phyloP scores from a whole-genome alignment of 2,329 filamentous ascomycete genomes.

The Neonectria magnoliae region DNA sequence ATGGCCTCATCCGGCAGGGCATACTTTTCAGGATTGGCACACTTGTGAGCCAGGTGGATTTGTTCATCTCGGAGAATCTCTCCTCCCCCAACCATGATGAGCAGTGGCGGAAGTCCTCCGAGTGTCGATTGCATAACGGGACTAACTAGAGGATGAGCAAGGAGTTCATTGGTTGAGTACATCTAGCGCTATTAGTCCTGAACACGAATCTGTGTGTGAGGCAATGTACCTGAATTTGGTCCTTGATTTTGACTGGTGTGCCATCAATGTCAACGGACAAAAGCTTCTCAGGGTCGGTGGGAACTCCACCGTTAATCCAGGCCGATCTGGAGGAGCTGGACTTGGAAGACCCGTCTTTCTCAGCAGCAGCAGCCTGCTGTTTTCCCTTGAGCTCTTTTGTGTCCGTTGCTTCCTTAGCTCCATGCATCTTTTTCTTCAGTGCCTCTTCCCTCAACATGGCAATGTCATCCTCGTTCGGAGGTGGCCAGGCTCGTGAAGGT shows the following conservation, averaged over 20 bases:
- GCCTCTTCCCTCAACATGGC: slow-evolving; percentile 62
- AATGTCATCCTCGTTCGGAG: slow-evolving; percentile 82
- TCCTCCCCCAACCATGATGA: slow-evolving; percentile 87
- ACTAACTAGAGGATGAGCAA: slow-evolving; percentile 90
- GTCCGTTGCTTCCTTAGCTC: slow-evolving; percentile 33
- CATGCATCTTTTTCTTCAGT: slow-evolving; percentile 50
- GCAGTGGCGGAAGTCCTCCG: slow-evolving; percentile 86
- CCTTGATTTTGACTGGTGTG: slow-evolving; percentile 77
- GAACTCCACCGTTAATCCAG: slow-evolving; percentile 43
- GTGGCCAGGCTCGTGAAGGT: slow-evolving; percentile 91
- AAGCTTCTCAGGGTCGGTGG: slow-evolving; percentile 45
- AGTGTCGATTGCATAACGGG: slow-evolving; percentile 88
- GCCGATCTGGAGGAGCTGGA: slow-evolving; percentile 34
- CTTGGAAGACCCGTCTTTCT: slow-evolving; percentile 31
- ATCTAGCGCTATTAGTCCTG: slow-evolving; percentile 57
- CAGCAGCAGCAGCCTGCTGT: slow-evolving; percentile 48
- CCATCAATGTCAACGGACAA: slow-evolving; percentile 78
- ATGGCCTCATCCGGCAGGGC: slow-evolving; percentile 73
- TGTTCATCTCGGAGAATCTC: slow-evolving; percentile 94
- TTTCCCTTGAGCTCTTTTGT: slow-evolving; percentile 44
- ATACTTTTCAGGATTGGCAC: slow-evolving; percentile 83
- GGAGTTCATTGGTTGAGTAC: slow-evolving; percentile 83
- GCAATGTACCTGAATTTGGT: slow-evolving; percentile 84
- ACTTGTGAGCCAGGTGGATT: slow-evolving; percentile 94
- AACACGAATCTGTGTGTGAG: not conserved